Percentiles rank a stretch among this genome's conserved stretches.
Evolutionary conservation across 306 rosid genomes (phyloP).

Genomic region (Vigna radiata): DNA sequence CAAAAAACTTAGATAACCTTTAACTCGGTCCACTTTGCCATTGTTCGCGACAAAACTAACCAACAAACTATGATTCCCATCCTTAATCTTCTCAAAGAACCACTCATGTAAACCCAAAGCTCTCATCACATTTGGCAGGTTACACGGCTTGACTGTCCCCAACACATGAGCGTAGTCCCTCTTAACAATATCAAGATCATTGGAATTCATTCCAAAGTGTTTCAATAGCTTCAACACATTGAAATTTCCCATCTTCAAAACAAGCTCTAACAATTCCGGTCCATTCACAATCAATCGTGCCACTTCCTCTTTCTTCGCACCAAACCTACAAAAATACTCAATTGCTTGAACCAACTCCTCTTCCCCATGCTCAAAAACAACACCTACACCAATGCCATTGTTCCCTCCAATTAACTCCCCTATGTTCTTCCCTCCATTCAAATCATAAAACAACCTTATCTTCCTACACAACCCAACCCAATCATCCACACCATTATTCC

Average conservation of each 20-base stretch:
- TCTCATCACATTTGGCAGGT: conserved; percentile 71
- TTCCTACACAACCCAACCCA: conserved; percentile 70
- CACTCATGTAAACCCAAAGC: conserved; percentile 75
- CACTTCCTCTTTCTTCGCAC: conserved; percentile 59
- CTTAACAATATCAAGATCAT: conserved; percentile 42
- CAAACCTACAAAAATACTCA: conserved; percentile 64
- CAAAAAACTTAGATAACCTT: conserved; percentile 49
- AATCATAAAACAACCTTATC: conserved; percentile 65
- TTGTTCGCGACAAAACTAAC: conserved; percentile 47
- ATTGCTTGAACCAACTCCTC: conserved; percentile 54
- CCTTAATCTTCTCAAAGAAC: conserved; percentile 64
- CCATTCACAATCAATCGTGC: conserved; percentile 58
- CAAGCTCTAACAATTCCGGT: conserved; percentile 59
- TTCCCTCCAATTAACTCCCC: conserved; percentile 57
- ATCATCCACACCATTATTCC: conserved; percentile 49
- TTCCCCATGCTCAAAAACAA: conserved; percentile 59
- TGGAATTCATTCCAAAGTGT: conserved; percentile 57
- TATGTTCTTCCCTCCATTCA: conserved; percentile 53
- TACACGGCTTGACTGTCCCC: conserved; percentile 69
- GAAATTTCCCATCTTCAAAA: conserved; percentile 56
- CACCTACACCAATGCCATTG: conserved; percentile 51
- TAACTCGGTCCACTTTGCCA: conserved; percentile 53
- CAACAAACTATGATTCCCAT: conserved; percentile 59
- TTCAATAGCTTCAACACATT: conserved; percentile 65
- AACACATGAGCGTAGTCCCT: conserved; percentile 56